Percentiles rank a stretch among this genome's conserved stretches.
Evolutionary conservation across 2,329 filamentous ascomycete species (phyloP).

Genomic region (Ophiostoma quercus): DNA sequence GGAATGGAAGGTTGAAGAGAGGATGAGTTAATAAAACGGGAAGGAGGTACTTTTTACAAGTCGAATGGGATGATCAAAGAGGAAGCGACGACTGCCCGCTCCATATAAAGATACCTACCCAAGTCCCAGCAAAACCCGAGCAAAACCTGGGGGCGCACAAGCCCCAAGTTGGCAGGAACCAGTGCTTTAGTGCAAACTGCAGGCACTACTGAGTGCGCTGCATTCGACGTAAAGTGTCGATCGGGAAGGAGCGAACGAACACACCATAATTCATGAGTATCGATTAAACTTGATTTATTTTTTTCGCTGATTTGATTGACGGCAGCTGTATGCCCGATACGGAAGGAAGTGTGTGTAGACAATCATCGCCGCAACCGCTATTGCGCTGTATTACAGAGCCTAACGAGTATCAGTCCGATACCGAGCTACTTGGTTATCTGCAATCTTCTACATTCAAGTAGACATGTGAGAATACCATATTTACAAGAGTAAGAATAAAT

Average conservation of each 20-base stretch:
- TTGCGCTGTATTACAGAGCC: not conserved
- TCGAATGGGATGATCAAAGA: not conserved
- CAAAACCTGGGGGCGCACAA: not conserved
- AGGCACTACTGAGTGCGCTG: not conserved
- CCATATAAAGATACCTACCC: not conserved
- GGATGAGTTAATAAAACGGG: not conserved
- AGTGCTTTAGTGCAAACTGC: not conserved
- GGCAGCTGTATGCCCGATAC: not conserved
- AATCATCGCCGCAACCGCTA: not conserved
- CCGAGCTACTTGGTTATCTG: too few species aligned
- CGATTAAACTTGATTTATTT: not conserved
- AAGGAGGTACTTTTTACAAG: not conserved
- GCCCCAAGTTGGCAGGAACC: not conserved
- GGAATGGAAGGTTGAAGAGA: not conserved
- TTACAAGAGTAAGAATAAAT: not conserved
- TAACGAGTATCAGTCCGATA: not conserved
- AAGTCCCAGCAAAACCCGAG: too few species aligned
- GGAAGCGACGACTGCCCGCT: not conserved
- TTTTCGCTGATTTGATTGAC: not conserved
- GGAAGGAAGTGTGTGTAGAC: not conserved
- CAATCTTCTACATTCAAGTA: not conserved
- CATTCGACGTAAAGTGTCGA: not conserved
- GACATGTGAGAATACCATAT: not conserved
- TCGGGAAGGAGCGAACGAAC: constrained; percentile 7
- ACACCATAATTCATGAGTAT: not conserved